A percentile compares a stretch with the other conserved stretches of the same genome.
Evolutionary conservation across 306 rosid genomes (phyloP).

Genomic region (Ochetophila trinervis): DNA sequence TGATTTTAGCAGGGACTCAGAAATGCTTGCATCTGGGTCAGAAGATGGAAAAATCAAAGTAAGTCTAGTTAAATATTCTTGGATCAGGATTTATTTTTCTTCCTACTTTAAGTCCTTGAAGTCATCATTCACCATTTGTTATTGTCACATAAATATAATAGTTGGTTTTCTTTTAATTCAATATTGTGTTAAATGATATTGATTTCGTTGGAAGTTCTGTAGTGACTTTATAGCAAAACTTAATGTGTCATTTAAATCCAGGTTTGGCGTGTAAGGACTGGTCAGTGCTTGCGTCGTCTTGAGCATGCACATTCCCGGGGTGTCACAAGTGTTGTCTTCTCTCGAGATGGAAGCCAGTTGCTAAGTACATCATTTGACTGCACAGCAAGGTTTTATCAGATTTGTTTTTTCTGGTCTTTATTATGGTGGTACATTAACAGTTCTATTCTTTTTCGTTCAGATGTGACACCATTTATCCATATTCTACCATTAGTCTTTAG

Average conservation of each 20-base stretch:
- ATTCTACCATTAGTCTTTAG: background rate
- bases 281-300: constrained; percentile 99
- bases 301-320: constrained; percentile 96
- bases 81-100: constrained; percentile 9
- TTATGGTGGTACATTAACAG: background rate
- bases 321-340: constrained; percentile 89
- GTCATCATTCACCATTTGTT: constrained; percentile 7
- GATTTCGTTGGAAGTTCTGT: background rate
- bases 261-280: constrained; percentile 99
- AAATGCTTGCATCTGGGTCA: constrained; percentile 94
- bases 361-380: constrained; percentile 95
- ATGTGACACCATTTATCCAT: background rate
- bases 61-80: constrained; percentile 32
- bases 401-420: constrained; percentile 15
- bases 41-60: constrained; percentile 98
- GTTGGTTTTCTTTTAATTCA: background rate
- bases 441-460: background rate
- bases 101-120: constrained; percentile 8
- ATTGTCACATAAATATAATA: background rate
- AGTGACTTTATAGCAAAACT: background rate
- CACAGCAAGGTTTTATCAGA: constrained; percentile 71
- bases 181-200: background rate
- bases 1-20: constrained; percentile 95
- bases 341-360: constrained; percentile 98
- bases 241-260: constrained; percentile 24